These are phyloP conservation scores for Periconia sp. DNA, from an alignment of 2,329 filamentous ascomycete genomes.

Conservation along the genomic window DNA sequence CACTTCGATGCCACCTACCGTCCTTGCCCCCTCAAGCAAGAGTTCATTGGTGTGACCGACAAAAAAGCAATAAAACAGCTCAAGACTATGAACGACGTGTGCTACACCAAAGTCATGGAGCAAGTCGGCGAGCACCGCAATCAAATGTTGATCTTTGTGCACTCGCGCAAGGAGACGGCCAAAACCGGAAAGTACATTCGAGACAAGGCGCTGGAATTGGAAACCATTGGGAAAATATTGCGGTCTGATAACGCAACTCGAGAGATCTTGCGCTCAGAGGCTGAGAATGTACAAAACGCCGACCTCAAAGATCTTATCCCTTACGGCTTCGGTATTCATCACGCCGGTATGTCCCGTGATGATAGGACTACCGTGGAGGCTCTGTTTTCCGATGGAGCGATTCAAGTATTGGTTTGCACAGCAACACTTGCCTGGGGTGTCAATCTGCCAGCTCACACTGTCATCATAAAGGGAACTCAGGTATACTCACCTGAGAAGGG, in stretches of 20 bases:
- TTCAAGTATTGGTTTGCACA: constrained; percentile 95
- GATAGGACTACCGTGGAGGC: constrained; percentile 95
- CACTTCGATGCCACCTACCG: constrained; percentile 95
- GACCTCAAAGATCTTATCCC: constrained; percentile 93
- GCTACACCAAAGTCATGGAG: constrained; percentile 95
- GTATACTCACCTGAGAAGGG: constrained; percentile 98
- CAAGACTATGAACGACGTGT: constrained; percentile 99
- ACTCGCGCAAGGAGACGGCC: constrained; percentile 95
- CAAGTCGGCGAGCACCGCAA: constrained; percentile 91
- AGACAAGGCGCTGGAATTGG: constrained; percentile 95
- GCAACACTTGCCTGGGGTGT: constrained; percentile 99
- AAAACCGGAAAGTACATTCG: constrained; percentile 96
- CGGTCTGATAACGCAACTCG: constrained; percentile 89
- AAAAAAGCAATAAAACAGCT: constrained; percentile 98
- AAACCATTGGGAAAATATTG: constrained; percentile 94
- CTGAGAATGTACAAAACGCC: constrained; percentile 77
- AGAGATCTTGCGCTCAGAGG: constrained; percentile 83
- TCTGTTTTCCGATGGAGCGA: constrained; percentile 84
- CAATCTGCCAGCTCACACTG: constrained; percentile 94
- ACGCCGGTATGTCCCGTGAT: constrained; percentile 94
- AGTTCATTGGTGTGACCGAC: constrained; percentile 96
- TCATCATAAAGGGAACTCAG: constrained; percentile 98
- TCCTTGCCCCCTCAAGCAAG: constrained; percentile 91
- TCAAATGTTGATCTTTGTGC: constrained; percentile 98
- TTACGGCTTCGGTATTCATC: constrained; percentile 97